Base-by-base conservation (phyloP, 331 rosid species). In the Dryas integrifolia region DNA sequence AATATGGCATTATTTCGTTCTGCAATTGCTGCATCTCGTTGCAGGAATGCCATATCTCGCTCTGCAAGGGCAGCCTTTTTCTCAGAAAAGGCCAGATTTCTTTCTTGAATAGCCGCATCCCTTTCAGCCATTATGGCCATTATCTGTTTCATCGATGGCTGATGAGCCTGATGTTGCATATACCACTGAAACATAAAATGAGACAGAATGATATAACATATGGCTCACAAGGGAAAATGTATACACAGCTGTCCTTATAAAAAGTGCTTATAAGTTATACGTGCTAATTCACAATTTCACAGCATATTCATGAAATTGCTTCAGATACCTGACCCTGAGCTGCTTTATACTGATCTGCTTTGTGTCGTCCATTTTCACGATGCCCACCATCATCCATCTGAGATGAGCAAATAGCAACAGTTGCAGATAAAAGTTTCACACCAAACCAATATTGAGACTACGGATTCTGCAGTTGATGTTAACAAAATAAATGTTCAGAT, bases 71-170 rank as follows among this genome's bases (percentile, higher is more conserved):
- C 98, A 14, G 96, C 70, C 73, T 92, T 92, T 45, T 92, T 92
- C 86, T 92, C 98, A 15, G 98, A 82, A 55, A 86, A 82, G 66
- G 97, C 96, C 81, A 92, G 57, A 78, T 89, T 89, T 82, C 97
- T 82, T 72, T 92, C 97, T 52, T 89, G 96, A 65, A 92, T 71
- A 15, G 96, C 94, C 41, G 92, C 94, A 79, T 92, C 97, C 79
- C 92, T 86, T 75, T 92, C 98, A 0, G 91, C 88, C 94, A 92
- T 88, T 41, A 92, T 81, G 40, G 85, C 79, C 98, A 92, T 88
- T 73, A 92, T 85, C 84, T 92, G 98, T 77, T 92, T 92, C 98
- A 92, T 92, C 16, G 96, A 82, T 56, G 96, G 96, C 72, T 90
- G 92, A 73, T 88, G 89, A 51, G 96, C 94, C 72, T 90, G 92